Conservation (phyloP, 108 stramenopile species). For the Skeletonema grethae region DNA sequence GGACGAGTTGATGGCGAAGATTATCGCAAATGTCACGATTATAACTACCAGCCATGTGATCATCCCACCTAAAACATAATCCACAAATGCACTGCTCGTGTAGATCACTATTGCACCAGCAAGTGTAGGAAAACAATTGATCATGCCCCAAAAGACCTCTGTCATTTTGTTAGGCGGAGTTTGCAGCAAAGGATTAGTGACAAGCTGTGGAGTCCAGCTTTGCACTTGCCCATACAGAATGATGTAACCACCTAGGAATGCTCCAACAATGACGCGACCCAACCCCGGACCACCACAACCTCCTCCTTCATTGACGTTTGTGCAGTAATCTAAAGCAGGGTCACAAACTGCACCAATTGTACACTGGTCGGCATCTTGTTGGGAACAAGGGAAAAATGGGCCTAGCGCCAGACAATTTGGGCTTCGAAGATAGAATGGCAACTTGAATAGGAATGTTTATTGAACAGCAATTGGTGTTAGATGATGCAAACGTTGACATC, state of each 20-base stretch:
- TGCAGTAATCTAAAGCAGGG: conserved; percentile 48
- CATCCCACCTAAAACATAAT: conserved; percentile 64
- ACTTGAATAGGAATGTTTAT: conserved; percentile 1
- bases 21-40: conserved; percentile 82
- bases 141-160: conserved; percentile 83
- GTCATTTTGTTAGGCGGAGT: conserved; percentile 86
- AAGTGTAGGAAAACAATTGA: conserved; percentile 80
- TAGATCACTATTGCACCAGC: conserved; percentile 63
- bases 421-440: conserved; percentile 90
- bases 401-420: conserved; percentile 80
- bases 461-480: not conserved
- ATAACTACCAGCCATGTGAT: conserved; percentile 68
- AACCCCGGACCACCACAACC: conserved; percentile 83
- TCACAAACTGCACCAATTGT: conserved; percentile 66
- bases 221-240: conserved; percentile 95
- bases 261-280: conserved; percentile 81
- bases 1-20: conserved; percentile 94
- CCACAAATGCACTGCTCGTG: conserved; percentile 51
- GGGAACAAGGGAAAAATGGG: conserved; percentile 48
- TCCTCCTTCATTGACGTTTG: conserved; percentile 72
- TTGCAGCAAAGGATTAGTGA: conserved; percentile 82
- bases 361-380: conserved; percentile 51
- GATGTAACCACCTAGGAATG: conserved; percentile 92
- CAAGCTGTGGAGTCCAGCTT: conserved; percentile 90
- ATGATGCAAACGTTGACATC: not conserved